These are phyloP conservation scores for Trichoderma gracile DNA, from an alignment of 2,329 filamentous ascomycete genomes.

Conservation along the genomic window DNA sequence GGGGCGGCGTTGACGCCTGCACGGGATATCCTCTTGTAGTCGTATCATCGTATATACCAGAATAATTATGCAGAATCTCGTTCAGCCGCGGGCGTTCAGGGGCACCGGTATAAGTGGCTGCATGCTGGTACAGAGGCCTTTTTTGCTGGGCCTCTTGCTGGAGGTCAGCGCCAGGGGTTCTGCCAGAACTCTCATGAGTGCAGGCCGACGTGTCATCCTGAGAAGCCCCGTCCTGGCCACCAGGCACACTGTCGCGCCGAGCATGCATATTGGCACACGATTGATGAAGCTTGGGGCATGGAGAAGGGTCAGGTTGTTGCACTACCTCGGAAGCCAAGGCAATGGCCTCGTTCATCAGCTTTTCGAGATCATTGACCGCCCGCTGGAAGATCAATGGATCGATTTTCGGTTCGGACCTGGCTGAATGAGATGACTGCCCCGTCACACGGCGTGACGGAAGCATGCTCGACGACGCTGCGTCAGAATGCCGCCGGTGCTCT, in stretches of 20 bases:
- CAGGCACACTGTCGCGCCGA: constrained; percentile 15
- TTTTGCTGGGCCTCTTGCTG: not conserved
- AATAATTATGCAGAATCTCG: constrained; percentile 35
- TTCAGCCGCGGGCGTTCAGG: constrained; percentile 32
- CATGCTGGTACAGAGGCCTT: constrained; percentile 32
- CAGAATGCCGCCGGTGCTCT: constrained; percentile 31
- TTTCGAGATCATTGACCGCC: constrained; percentile 47
- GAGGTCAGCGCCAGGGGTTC: constrained; percentile 23
- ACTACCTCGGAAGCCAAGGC: constrained; percentile 45
- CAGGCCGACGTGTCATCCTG: constrained; percentile 15
- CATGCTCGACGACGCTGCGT: constrained; percentile 29
- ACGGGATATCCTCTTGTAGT: constrained; percentile 8
- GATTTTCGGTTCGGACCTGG: constrained; percentile 31
- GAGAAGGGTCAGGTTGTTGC: constrained; percentile 35
- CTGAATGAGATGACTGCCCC: constrained; percentile 28
- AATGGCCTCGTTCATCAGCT: constrained; percentile 49
- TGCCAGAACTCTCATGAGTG: constrained; percentile 22
- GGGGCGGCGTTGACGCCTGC: not conserved
- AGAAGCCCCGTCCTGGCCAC: not conserved
- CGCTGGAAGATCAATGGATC: constrained; percentile 39
- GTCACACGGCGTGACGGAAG: constrained; percentile 29
- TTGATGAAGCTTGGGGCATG: constrained; percentile 26
- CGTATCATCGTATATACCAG: constrained; percentile 22
- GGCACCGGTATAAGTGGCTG: constrained; percentile 32
- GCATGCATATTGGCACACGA: constrained; percentile 27